Evolutionary conservation across 2,329 filamentous ascomycete genomes (phyloP).

Genomic region (Colletotrichum trifolii): DNA sequence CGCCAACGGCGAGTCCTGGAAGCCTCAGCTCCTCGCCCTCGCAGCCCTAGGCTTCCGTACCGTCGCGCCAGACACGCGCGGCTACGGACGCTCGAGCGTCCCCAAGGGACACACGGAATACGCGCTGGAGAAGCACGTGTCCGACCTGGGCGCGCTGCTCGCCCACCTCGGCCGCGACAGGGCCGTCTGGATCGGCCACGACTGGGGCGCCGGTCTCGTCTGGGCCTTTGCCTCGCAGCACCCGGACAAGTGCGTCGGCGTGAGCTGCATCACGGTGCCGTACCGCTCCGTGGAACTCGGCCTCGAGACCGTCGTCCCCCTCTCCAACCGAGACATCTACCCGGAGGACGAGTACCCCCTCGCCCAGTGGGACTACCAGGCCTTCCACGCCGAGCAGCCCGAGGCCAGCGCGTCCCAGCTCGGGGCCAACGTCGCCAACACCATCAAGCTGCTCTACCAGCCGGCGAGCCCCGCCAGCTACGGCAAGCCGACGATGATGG

Average conservation of each 20-base stretch:
- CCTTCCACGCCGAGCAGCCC: slow-evolving; percentile 42
- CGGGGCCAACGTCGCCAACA: slow-evolving; percentile 34
- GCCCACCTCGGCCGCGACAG: slow-evolving; percentile 44
- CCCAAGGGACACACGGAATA: slow-evolving; percentile 44
- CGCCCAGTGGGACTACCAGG: slow-evolving; percentile 47
- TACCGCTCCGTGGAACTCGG: slow-evolving; percentile 55
- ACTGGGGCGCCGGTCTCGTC: slow-evolving; percentile 50
- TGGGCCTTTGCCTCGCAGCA: slow-evolving; percentile 44
- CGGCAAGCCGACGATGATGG: slow-evolving; percentile 23
- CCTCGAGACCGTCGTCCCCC: slow-evolving; percentile 46
- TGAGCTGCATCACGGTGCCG: slow-evolving; percentile 49
- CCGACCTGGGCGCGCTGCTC: slow-evolving; percentile 49
- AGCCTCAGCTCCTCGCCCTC: slow-evolving; percentile 44
- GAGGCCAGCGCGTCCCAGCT: slow-evolving; percentile 39
- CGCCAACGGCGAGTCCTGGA: slow-evolving; percentile 48
- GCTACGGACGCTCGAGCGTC: slow-evolving; percentile 50
- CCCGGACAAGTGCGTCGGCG: slow-evolving; percentile 41
- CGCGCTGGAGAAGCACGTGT: slow-evolving; percentile 44
- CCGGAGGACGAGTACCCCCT: slow-evolving; percentile 53
- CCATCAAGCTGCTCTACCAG: slow-evolving; percentile 34
- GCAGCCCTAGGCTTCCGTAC: slow-evolving; percentile 45
- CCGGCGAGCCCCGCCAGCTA: not conserved
- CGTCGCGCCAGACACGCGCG: slow-evolving; percentile 48
- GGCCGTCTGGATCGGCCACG: slow-evolving; percentile 61
- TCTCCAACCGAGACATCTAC: slow-evolving; percentile 56